Percentiles rank a stretch among this genome's conserved stretches.
phyloP scores from a whole-genome alignment of 2,329 filamentous ascomycete genomes.

The Macroventuria anomochaeta region DNA sequence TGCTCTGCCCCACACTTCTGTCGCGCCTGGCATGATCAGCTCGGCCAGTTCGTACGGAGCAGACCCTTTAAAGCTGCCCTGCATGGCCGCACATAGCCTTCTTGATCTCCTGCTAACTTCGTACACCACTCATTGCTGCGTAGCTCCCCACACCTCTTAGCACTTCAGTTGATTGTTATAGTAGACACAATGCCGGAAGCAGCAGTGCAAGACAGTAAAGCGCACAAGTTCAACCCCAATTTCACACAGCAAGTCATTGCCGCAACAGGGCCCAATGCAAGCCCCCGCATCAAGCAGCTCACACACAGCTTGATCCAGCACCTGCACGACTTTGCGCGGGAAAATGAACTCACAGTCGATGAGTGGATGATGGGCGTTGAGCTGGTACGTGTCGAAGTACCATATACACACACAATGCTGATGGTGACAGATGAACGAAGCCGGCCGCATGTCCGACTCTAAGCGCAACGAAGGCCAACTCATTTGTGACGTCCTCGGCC shows the following conservation, averaged over 20 bases:
- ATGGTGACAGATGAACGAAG: conserved; percentile 60
- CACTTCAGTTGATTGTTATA: not conserved
- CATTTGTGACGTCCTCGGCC: conserved; percentile 63
- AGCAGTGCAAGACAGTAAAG: conserved; percentile 9
- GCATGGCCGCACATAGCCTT: conserved; percentile 8
- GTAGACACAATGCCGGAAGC: conserved; percentile 9
- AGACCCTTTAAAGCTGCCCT: conserved; percentile 17
- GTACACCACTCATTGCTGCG: not conserved
- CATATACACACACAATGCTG: not conserved
- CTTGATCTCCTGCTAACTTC: conserved; percentile 2
- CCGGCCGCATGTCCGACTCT: conserved; percentile 67
- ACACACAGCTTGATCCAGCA: conserved; percentile 70
- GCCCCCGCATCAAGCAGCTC: conserved; percentile 68
- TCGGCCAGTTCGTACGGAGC: conserved; percentile 2
- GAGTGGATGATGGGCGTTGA: conserved; percentile 79
- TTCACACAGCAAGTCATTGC: conserved; percentile 78
- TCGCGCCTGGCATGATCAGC: conserved; percentile 2
- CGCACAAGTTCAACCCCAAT: conserved; percentile 69
- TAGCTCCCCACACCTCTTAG: conserved; percentile 2
- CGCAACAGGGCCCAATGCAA: conserved; percentile 72
- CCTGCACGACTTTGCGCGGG: conserved; percentile 78
- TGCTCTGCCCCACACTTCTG: conserved; percentile 1
- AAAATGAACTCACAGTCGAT: conserved; percentile 77
- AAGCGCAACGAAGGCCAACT: conserved; percentile 69
- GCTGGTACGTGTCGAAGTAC: conserved; percentile 56